Base-by-base conservation (phyloP, 352 stramenopile species). In the Pythium rishiriense region DNA sequence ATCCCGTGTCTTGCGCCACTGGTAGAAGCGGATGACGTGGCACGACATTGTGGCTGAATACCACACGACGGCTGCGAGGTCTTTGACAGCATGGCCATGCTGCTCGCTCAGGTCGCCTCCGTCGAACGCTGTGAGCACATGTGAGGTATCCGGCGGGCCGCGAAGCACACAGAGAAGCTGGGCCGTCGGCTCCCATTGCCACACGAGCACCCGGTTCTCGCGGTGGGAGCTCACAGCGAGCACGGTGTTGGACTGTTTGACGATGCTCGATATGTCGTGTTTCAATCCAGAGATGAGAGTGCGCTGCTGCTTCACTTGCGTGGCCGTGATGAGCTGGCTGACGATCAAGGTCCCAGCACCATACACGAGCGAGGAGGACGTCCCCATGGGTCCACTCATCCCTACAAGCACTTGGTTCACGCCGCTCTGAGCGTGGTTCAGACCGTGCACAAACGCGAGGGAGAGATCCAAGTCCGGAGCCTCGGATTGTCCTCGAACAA, bases 401-500 rank as follows among this genome's bases (percentile, higher is more conserved):
- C 67, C 69, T 11, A 74, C 58, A 3, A 88, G 42, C 6, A 75
- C 72, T 51, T 81, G 78, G 43, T 88, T 89, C 26, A 87, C 54
- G 21, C 67, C 70, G 50, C 61, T 75, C 1, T 58, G 51, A 3
- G 48, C 48, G 41, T 87, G 62, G 37, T 91, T 91, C 10, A 88
- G 67, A 22, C 82, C 82, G 33, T 79, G 74, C 8, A 80, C 77
- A 31, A 68, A 70, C 0, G 57, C 69, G 4, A 88, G 45, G 1
- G 74, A 75, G n/a, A 91, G 71, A n/a, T 85, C 75, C 41, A 91
- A 42, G 69, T 89, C 78, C 0, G 82, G 78, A 0, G 80, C 80
- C 55, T 91, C 80, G 0, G 73, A 83, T 11, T 68, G 28, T 4
- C 29, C 39, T 47, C 55, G 47, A 29, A 29, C 25, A 21, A 41